Conservation (phyloP, 1,139 yeast genomes). For the Sugiyamaella grinbergsii region DNA sequence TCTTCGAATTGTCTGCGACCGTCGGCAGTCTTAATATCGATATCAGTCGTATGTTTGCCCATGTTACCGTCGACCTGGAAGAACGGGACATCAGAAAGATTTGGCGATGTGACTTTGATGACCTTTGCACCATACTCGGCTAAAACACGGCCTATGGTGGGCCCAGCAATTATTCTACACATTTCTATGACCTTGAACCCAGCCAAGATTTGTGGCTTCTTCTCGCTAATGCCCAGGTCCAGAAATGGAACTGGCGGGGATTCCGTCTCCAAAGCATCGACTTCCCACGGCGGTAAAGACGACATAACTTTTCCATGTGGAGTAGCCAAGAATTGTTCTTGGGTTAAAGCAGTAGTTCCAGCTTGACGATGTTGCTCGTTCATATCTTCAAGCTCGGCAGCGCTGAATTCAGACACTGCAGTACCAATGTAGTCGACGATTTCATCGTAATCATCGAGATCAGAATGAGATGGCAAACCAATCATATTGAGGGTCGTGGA, state of each 20-base stretch:
- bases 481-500: conserved; percentile 43
- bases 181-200: conserved; percentile 44
- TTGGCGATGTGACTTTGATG: conserved; percentile 40
- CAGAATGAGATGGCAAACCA: conserved; percentile 41
- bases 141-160: conserved; percentile 41
- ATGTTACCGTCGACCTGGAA: conserved; percentile 44
- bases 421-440: conserved; percentile 38
- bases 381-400: conserved; percentile 58
- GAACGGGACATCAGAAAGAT: conserved; percentile 43
- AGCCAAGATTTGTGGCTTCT: conserved; percentile 37
- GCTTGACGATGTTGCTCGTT: conserved; percentile 50
- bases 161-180: conserved; percentile 45
- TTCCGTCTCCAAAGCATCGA: conserved; percentile 34
- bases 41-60: conserved; percentile 43
- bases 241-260: conserved; percentile 38
- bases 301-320: conserved; percentile 40
- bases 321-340: conserved; percentile 39
- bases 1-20: conserved; percentile 39
- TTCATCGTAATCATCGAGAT: conserved; percentile 37
- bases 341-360: conserved; percentile 41
- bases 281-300: conserved; percentile 37
- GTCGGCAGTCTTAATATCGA: conserved; percentile 38
- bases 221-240: not conserved
- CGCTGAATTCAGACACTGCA: conserved; percentile 47
- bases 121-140: conserved; percentile 46